phyloP scores from a whole-genome alignment of 306 rosid genomes.

The Quercus variabilis region DNA sequence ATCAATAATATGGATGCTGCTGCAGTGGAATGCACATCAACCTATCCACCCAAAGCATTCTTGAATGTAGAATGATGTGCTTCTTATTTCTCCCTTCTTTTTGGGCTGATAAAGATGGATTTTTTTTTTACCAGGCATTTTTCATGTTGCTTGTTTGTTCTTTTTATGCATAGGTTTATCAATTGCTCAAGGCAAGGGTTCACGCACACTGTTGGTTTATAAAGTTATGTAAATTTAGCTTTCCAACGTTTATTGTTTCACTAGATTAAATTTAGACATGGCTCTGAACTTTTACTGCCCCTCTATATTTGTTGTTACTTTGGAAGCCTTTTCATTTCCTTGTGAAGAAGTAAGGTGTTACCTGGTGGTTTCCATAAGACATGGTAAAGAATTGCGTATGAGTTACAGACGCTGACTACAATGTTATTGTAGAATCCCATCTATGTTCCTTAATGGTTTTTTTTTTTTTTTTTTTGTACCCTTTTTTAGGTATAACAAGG shows the following conservation, averaged over 20 bases:
- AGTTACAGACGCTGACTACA: no score
- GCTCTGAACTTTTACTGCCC: constrained; percentile 1
- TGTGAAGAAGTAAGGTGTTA: no score
- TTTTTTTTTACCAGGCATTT: neutral
- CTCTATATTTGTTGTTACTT: neutral
- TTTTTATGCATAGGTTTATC: neutral
- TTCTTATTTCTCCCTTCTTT: neutral
- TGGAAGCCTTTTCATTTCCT: neutral
- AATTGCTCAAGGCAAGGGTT: neutral
- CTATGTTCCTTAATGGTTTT: no score
- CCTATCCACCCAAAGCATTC: constrained; percentile 34
- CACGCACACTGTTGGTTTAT: neutral
- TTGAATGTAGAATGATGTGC: constrained; percentile 22
- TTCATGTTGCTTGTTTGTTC: neutral
- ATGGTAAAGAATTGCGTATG: no score
- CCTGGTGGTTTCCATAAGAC: no score
- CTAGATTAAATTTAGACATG: neutral
- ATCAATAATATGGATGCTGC: constrained; percentile 83
- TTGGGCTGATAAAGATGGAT: neutral
- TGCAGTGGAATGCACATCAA: constrained; percentile 76
- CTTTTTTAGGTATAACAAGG: no score
- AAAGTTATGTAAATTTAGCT: neutral
- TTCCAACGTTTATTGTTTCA: neutral
- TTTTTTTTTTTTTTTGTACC: no score
- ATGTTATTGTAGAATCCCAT: no score